phyloP scores from a whole-genome alignment of 2,329 filamentous ascomycete genomes.

The Aureobasidium uvarum region DNA sequence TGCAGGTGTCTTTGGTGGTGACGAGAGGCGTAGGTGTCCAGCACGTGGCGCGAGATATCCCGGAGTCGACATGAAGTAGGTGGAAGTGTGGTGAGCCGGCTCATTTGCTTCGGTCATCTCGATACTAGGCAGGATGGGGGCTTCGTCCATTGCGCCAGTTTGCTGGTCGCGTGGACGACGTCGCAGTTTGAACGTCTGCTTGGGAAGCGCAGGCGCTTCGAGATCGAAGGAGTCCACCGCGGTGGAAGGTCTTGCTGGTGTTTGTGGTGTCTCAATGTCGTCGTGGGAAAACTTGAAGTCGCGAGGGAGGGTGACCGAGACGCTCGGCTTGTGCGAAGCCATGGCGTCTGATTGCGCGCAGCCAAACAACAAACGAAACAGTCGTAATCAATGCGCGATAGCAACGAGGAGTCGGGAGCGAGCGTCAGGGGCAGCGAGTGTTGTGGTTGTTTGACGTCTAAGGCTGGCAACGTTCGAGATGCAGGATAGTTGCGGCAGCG shows the following conservation, averaged over 20 bases:
- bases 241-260: constrained; percentile 37
- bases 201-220: constrained; percentile 47
- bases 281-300: constrained; percentile 52
- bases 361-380: constrained; percentile 20
- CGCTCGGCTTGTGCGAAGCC: constrained; percentile 19
- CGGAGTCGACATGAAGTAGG: constrained; percentile 32
- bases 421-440: constrained; percentile 13
- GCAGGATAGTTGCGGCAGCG: constrained; percentile 17
- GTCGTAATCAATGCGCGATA: constrained; percentile 5
- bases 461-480: constrained; percentile 19
- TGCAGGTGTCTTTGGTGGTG: constrained; percentile 52
- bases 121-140: constrained; percentile 49
- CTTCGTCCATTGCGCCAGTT: constrained; percentile 34
- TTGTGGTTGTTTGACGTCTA: constrained; percentile 14
- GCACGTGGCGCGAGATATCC: constrained; percentile 47
- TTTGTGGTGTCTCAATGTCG: constrained; percentile 47
- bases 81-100: constrained; percentile 35
- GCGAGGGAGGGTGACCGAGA: constrained; percentile 51
- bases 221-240: constrained; percentile 26
- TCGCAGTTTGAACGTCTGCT: constrained; percentile 51
- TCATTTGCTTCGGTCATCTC: constrained; percentile 46
- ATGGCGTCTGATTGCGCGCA: constrained; percentile 21
- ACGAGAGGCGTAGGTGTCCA: constrained; percentile 41
- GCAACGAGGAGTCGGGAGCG: constrained; percentile 8
- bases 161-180: constrained; percentile 43